A percentile compares a stretch with the other conserved stretches of the same genome.
These are phyloP conservation scores for Moelleriella libera DNA, from an alignment of 2,329 filamentous ascomycete genomes.

Conservation along the genomic window DNA sequence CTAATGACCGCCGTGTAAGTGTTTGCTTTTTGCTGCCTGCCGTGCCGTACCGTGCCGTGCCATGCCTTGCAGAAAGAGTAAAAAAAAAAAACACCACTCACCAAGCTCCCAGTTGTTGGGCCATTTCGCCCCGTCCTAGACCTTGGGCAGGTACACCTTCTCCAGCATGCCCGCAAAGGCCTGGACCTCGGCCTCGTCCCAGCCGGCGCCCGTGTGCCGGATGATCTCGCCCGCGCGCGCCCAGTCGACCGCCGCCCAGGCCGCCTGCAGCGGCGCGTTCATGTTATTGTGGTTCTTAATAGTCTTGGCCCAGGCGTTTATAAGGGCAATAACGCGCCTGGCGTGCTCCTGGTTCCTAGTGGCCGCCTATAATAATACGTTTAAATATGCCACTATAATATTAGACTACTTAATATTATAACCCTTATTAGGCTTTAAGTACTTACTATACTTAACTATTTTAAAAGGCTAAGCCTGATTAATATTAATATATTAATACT, in stretches of 20 bases:
- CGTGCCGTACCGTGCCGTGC: too few relatives aligned
- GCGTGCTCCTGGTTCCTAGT: constrained; percentile 8
- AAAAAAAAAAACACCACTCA: constrained; percentile 4
- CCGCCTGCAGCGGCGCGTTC: constrained; percentile 13
- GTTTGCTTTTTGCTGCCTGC: background rate
- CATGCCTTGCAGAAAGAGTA: too few relatives aligned
- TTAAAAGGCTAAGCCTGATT: too few relatives aligned
- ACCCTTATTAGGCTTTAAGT: too few relatives aligned
- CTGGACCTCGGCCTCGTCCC: constrained; percentile 6
- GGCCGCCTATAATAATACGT: too few relatives aligned
- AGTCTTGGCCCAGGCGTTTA: constrained; percentile 11
- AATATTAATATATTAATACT: too few relatives aligned
- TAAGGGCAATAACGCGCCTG: constrained; percentile 10
- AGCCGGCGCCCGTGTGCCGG: constrained; percentile 11
- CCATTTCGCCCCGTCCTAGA: constrained; percentile 5
- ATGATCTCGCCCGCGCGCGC: constrained; percentile 12
- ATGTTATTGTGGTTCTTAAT: constrained; percentile 10
- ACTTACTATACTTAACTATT: too few relatives aligned
- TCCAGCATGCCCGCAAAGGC: constrained; percentile 10
- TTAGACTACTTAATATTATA: too few relatives aligned
- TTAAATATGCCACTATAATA: too few relatives aligned
- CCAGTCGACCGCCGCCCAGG: constrained; percentile 12
- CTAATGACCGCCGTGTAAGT: background rate
- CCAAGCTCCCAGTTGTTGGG: constrained; percentile 12
- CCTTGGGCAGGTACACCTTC: constrained; percentile 10